Evolutionary conservation across 441 rosid species (phyloP).

Genomic region (Adansonia rubrostipa): DNA sequence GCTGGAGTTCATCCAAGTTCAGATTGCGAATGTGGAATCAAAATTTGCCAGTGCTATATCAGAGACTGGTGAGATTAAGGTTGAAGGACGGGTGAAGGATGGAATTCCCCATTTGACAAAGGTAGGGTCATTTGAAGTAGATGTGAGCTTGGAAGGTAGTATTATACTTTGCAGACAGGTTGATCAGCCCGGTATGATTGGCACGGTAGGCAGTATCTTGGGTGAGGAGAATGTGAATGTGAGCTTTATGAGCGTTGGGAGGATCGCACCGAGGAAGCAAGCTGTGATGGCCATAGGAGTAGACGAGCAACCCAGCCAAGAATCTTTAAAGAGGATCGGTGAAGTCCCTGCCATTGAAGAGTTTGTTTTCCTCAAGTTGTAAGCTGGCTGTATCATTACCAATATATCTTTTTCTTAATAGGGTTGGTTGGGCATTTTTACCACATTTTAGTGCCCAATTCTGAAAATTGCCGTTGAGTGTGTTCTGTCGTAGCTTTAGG

Average conservation of each 20-base stretch:
- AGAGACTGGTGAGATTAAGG: slow-evolving; percentile 67
- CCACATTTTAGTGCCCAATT: slow-evolving; percentile 34
- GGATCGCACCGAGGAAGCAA: slow-evolving; percentile 82
- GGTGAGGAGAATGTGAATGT: slow-evolving; percentile 86
- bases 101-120: slow-evolving; percentile 74
- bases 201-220: slow-evolving; percentile 80
- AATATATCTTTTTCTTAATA: neutral
- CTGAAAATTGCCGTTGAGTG: slow-evolving; percentile 36
- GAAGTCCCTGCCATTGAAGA: slow-evolving; percentile 66
- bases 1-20: slow-evolving; percentile 70
- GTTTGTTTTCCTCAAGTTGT: slow-evolving; percentile 85
- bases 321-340: slow-evolving; percentile 59
- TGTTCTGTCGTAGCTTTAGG: slow-evolving; percentile 24
- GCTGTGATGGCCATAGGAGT: slow-evolving; percentile 98
- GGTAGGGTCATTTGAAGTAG: slow-evolving; percentile 87
- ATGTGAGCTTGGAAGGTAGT: slow-evolving; percentile 92
- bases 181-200: slow-evolving; percentile 97
- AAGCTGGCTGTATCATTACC: slow-evolving; percentile 24
- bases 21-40: slow-evolving; percentile 76
- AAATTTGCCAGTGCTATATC: slow-evolving; percentile 86
- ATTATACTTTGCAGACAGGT: slow-evolving; percentile 86
- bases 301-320: slow-evolving; percentile 72
- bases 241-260: slow-evolving; percentile 93
- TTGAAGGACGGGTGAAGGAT: slow-evolving; percentile 83
- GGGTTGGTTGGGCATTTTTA: slow-evolving; percentile 30